Percentiles rank a stretch among this genome's conserved stretches.
Evolutionary conservation across 768 basidiomycete genomes (phyloP).

Genomic region (Gloeopeniophorella convolvens): DNA sequence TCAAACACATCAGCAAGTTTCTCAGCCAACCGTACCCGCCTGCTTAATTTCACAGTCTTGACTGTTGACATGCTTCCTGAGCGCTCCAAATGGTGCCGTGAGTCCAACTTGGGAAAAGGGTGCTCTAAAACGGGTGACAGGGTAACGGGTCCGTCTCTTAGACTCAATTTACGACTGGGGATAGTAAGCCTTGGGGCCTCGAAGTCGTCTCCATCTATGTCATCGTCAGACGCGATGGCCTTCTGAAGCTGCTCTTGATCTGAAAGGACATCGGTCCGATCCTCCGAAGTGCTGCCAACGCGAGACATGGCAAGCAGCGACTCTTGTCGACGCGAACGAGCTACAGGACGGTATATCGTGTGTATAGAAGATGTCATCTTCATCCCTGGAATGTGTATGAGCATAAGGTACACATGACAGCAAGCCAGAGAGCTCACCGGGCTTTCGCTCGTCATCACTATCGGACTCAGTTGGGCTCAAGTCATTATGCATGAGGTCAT

Average conservation of each 20-base stretch:
- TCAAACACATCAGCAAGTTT: constrained; percentile 89
- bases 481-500: constrained; percentile 44
- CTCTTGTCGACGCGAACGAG: constrained; percentile 49
- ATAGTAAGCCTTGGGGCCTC: constrained; percentile 16
- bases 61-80: constrained; percentile 54
- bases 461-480: constrained; percentile 42
- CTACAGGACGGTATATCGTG: constrained; percentile 77
- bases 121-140: constrained; percentile 13
- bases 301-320: constrained; percentile 16
- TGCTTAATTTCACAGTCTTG: constrained; percentile 62
- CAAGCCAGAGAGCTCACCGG: constrained; percentile 19
- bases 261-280: not conserved
- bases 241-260: constrained; percentile 4
- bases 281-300: constrained; percentile 19
- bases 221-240: constrained; percentile 14
- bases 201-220: constrained; percentile 22
- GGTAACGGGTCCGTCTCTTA: constrained; percentile 6
- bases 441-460: constrained; percentile 58
- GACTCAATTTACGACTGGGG: constrained; percentile 2
- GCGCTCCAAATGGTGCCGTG: constrained; percentile 12
- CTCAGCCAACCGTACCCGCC: constrained; percentile 71
- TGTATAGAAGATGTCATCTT: constrained; percentile 78
- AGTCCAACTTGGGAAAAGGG: constrained; percentile 9
- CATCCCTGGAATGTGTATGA: constrained; percentile 31
- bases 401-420: not conserved